phyloP scores from a whole-genome alignment of 139 green algal species.

The Tetraselmis chui region DNA sequence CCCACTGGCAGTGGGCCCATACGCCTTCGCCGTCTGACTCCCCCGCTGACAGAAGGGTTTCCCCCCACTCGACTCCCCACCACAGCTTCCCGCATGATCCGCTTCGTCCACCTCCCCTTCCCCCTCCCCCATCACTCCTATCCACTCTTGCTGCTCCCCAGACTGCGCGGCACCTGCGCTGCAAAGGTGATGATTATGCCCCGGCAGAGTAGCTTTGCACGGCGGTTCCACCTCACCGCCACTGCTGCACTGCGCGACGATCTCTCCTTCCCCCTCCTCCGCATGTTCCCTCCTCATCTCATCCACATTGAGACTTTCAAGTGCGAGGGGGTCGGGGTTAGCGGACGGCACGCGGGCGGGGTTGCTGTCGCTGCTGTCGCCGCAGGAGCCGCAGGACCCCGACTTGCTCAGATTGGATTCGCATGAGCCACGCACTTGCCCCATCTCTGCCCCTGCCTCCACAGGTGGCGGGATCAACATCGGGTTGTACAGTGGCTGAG shows the following conservation, averaged over 20 bases:
- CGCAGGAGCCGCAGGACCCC: background rate
- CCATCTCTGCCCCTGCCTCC: background rate
- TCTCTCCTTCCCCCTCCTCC: background rate
- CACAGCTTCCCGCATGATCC: too few species aligned
- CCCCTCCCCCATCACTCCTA: background rate
- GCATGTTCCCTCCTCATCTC: too few species aligned
- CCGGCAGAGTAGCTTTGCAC: background rate
- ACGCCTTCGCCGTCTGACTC: too few species aligned
- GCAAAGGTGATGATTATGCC: background rate
- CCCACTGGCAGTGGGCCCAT: too few species aligned
- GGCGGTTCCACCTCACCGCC: background rate
- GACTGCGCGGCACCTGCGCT: too few species aligned
- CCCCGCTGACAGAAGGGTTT: too few species aligned
- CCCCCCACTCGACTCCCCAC: too few species aligned
- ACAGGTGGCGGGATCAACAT: too few species aligned
- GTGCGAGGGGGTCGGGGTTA: too few species aligned
- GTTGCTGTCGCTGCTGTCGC: background rate
- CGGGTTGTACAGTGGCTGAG: too few species aligned
- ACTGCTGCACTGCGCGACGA: background rate
- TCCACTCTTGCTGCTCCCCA: too few species aligned
- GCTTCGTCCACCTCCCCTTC: background rate
- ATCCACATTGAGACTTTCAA: too few species aligned
- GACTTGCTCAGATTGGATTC: background rate
- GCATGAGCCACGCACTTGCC: background rate
- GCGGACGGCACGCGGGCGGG: background rate